Evolutionary conservation across 2,329 filamentous ascomycete genomes (phyloP).

Genomic region (Botrytis byssoidea): DNA sequence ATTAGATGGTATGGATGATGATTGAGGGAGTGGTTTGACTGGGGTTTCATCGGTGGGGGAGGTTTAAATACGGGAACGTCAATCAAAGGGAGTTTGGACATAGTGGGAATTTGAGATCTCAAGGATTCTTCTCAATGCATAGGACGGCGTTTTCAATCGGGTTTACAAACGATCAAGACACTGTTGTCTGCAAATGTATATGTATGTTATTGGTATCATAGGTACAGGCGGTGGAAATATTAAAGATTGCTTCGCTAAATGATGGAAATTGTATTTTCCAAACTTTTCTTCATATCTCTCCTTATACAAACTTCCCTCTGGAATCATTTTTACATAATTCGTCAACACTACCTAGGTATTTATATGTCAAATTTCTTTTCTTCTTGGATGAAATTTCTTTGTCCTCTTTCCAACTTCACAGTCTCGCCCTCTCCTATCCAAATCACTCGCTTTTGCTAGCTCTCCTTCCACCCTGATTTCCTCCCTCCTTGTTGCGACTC

Average conservation of each 20-base stretch:
- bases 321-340: not conserved
- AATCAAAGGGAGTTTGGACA: slow-evolving; percentile 18
- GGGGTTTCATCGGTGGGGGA: slow-evolving; percentile 8
- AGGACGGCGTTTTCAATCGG: slow-evolving; percentile 23
- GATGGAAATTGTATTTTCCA: not conserved
- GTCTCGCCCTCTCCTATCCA: not conserved
- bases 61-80: slow-evolving; percentile 14
- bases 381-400: not conserved
- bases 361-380: not conserved
- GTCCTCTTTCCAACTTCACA: not conserved
- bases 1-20: slow-evolving; percentile 55
- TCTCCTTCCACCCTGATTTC: slow-evolving; percentile 15
- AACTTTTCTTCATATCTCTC: not conserved
- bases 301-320: not conserved
- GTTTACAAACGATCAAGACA: slow-evolving; percentile 12
- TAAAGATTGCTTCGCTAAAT: slow-evolving; percentile 12
- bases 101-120: slow-evolving; percentile 14
- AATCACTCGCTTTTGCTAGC: slow-evolving; percentile 18
- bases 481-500: not conserved
- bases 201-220: slow-evolving; percentile 17
- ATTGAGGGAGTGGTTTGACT: slow-evolving; percentile 21
- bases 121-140: slow-evolving; percentile 23
- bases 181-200: slow-evolving; percentile 13
- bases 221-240: slow-evolving; percentile 10
- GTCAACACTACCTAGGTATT: not conserved